phyloP scores from a whole-genome alignment of 306 rosid species.

The Inga laurina region DNA sequence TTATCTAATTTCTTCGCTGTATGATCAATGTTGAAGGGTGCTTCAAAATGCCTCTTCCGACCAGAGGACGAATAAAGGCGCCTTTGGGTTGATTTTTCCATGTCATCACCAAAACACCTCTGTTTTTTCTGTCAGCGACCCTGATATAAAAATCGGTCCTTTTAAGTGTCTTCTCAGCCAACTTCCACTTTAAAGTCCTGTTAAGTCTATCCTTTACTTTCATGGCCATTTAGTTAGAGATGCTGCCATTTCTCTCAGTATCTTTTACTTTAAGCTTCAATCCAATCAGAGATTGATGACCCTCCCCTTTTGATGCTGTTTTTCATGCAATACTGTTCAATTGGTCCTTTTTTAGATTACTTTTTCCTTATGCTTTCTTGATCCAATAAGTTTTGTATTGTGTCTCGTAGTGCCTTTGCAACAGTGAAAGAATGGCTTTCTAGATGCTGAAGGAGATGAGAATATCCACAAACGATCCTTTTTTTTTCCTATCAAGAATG shows the following conservation, averaged over 20 bases:
- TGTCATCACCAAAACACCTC: not conserved
- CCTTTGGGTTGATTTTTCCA: not conserved
- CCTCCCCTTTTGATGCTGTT: not conserved
- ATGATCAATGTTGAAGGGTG: not conserved
- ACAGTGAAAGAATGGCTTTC: not conserved
- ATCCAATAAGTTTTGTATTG: not conserved
- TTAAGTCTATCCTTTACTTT: not conserved
- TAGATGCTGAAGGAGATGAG: not conserved
- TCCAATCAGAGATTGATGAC: not conserved
- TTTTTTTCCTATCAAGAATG: not conserved
- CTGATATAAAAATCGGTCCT: not conserved
- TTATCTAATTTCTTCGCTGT: not conserved
- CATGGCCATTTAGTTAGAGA: not conserved
- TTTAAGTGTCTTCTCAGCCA: not conserved
- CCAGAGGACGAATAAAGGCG: not conserved
- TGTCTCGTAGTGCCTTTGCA: not conserved
- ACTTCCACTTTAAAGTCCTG: too few species aligned
- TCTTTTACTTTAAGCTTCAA: not conserved
- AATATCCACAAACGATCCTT: not conserved
- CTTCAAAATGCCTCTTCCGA: not conserved
- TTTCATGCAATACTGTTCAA: not conserved
- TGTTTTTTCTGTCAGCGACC: not conserved
- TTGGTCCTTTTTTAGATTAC: not conserved
- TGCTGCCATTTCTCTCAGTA: not conserved
- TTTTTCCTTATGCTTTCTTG: not conserved